Conservation (phyloP, 1,139 yeast genomes). For the Candida frijolesensis region DNA sequence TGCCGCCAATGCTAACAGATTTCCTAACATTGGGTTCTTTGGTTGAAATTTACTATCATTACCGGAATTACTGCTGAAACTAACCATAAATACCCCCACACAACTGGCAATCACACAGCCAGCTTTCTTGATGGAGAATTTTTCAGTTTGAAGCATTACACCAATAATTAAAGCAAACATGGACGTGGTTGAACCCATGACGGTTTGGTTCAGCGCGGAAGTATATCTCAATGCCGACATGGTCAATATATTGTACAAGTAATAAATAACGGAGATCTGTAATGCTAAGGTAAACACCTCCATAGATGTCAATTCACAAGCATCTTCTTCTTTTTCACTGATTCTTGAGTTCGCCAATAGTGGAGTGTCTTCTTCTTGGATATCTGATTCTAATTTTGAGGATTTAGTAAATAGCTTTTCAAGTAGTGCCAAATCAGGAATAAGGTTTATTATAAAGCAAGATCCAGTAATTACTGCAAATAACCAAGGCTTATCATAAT, state of each 20-base stretch:
- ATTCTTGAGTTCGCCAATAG: constrained; percentile 3
- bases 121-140: constrained; percentile 42
- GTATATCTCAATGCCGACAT: constrained; percentile 49
- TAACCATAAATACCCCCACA: constrained; percentile 50
- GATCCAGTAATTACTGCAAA: constrained; percentile 50
- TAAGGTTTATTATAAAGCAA: constrained; percentile 45
- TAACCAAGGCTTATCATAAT: constrained; percentile 50
- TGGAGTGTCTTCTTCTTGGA: constrained; percentile 1
- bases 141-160: constrained; percentile 39
- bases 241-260: constrained; percentile 39
- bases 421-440: constrained; percentile 33
- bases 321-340: constrained; percentile 11
- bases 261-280: constrained; percentile 46
- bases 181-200: constrained; percentile 53
- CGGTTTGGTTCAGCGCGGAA: constrained; percentile 56
- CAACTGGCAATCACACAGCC: constrained; percentile 48
- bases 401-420: background rate
- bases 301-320: constrained; percentile 23
- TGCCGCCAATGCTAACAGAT: constrained; percentile 45
- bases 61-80: constrained; percentile 33
- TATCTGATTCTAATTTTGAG: background rate
- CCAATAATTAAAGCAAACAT: constrained; percentile 53
- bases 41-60: constrained; percentile 30
- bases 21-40: constrained; percentile 47
- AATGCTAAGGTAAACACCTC: constrained; percentile 41